These are phyloP conservation scores for Trichoderma breve DNA, from an alignment of 2,329 filamentous ascomycete genomes.

Conservation along the genomic window DNA sequence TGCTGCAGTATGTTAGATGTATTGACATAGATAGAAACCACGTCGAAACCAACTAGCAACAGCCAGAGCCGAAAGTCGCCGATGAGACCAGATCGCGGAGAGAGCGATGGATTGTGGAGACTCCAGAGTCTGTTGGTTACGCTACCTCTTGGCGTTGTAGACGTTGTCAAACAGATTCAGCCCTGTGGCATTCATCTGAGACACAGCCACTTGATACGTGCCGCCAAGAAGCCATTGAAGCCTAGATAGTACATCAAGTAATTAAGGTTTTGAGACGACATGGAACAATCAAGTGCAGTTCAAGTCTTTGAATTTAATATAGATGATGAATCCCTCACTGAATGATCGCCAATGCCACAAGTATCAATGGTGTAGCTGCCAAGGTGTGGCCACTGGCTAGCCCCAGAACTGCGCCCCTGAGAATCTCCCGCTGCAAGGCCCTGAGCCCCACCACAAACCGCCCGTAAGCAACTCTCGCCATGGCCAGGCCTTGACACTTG, in stretches of 20 bases:
- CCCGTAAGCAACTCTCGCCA: not conserved
- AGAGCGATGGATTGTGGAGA: not conserved
- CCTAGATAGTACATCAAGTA: not conserved
- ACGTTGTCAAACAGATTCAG: not conserved
- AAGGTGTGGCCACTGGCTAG: not conserved
- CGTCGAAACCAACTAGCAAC: not conserved
- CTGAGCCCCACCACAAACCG: not conserved
- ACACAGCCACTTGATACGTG: not conserved
- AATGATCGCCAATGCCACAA: not conserved
- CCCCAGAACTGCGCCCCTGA: constrained; percentile 1
- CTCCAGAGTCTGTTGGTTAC: not conserved
- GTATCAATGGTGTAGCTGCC: not conserved
- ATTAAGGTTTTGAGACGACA: constrained; percentile 26
- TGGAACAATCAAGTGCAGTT: not conserved
- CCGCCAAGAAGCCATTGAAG: not conserved
- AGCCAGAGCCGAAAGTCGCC: not conserved
- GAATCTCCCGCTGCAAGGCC: not conserved
- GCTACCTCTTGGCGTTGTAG: not conserved
- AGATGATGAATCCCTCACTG: not conserved
- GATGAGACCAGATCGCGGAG: no score
- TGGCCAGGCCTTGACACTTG: not conserved
- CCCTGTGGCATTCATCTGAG: not conserved
- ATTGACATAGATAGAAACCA: not conserved
- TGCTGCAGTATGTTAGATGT: not conserved
- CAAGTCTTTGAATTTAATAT: not conserved